Evolutionary conservation across 306 rosid genomes (phyloP), one percentile per base, ranked within the genome.

Genomic region (Quercus cerris): DNA sequence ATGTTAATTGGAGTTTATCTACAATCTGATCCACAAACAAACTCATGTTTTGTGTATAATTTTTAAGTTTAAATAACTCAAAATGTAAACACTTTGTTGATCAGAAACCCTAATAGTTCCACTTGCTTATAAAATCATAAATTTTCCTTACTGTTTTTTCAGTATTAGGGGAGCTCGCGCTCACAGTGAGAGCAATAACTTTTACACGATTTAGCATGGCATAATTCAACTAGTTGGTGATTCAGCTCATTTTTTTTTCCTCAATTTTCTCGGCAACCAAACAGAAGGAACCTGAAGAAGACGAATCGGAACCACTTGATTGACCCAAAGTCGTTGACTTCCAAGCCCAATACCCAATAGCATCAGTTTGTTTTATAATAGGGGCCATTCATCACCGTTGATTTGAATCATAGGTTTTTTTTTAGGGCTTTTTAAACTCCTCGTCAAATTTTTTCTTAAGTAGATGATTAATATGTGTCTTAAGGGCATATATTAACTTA

Each of bases 141-240:
- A 15, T 69, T 44, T 5, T 61, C 64, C 19, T 35, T 35, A 35
- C 0, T 35, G 9, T 35, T 35, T 35, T 35, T 13, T 35, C 35
- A 35, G 2, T 35, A 35, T 35, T 35, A 35, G 9, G 41, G 41
- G 41, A 35, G 22, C 22, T 22, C 22, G 22, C 22, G 2, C 41
- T 35, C 41, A 35, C 2, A 35, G 41, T 35, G 41, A 35, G 41
- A 6, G 8, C 41, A 35, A 35, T 35, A 35, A 52, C 57, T 11
- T 27, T 6, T 8, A 35, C 9, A 51, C 30, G 11, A 13, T 20
- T 41, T 20, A 28, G 41, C 41, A 10, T 46, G 2, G 52, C 14
- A 46, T 54, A 66, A 55, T 74, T n/a, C 33, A 63, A 35, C 33
- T 58, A 18, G 75, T 66, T 33, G 75, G 69, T 31, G 56, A 28